A percentile compares a stretch with the other conserved stretches of the same genome.
phyloP scores from a whole-genome alignment of 2,329 filamentous ascomycete species.

The Pseudocercospora crystallina region DNA sequence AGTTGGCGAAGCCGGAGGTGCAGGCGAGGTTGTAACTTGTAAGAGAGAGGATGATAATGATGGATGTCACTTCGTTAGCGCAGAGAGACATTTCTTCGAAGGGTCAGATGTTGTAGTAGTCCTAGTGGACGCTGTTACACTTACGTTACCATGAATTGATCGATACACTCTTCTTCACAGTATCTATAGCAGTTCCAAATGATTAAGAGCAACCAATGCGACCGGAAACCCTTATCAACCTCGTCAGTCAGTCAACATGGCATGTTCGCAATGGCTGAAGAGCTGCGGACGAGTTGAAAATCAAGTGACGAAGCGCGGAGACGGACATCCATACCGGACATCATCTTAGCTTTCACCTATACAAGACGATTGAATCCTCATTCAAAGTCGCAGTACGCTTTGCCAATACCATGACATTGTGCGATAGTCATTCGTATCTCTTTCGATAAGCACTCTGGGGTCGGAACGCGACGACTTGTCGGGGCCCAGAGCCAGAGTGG shows the following conservation, averaged over 20 bases:
- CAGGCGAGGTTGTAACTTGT: no score
- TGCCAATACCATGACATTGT: background rate
- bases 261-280: constrained; percentile 64
- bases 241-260: constrained; percentile 52
- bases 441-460: background rate
- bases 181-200: no score
- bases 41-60: no score
- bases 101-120: no score
- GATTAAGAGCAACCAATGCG: constrained; percentile 55
- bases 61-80: no score
- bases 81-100: no score
- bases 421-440: background rate
- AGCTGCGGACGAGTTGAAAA: constrained; percentile 50
- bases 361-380: background rate
- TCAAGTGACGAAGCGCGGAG: constrained; percentile 33
- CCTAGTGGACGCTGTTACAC: no score
- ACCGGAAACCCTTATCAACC: constrained; percentile 55
- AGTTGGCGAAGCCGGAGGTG: no score
- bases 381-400: background rate
- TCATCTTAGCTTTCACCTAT: background rate
- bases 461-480: background rate
- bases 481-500: background rate
- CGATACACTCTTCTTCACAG: no score
- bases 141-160: no score
- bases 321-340: background rate